Evolutionary conservation across 257 asterid genomes (phyloP).

Genomic region (Lycium ferocissimum): DNA sequence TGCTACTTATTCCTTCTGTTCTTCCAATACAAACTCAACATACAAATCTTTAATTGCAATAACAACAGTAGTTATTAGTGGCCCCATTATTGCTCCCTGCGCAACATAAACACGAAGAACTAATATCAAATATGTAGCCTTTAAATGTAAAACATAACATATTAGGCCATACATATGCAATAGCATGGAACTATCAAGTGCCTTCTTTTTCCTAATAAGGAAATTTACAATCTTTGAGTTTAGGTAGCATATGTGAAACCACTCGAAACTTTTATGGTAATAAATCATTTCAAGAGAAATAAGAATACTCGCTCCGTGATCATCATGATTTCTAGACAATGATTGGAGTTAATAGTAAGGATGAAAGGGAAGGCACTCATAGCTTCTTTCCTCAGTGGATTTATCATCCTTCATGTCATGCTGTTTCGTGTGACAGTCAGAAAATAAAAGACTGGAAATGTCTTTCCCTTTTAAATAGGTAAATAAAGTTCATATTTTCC

Average conservation of each 20-base stretch:
- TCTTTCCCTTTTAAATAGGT: background rate
- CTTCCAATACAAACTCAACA: slow-evolving; percentile 69
- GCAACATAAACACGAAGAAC: background rate
- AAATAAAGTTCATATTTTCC: slow-evolving; percentile 1
- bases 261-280: background rate
- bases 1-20: slow-evolving; percentile 39
- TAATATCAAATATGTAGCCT: background rate
- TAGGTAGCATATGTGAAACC: background rate
- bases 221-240: background rate
- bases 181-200: background rate
- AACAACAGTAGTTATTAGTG: slow-evolving; percentile 71
- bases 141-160: background rate
- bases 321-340: slow-evolving; percentile 7
- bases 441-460: background rate
- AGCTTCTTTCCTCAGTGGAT: background rate
- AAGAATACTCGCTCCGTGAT: background rate
- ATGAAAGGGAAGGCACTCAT: background rate
- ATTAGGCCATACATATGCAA: background rate
- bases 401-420: background rate
- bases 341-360: background rate
- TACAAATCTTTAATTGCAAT: slow-evolving; percentile 73
- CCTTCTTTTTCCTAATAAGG: background rate
- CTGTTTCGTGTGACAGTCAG: background rate
- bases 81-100: slow-evolving; percentile 90
- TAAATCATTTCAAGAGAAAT: background rate